A percentile compares a stretch with the other conserved stretches of the same genome.
phyloP scores from a whole-genome alignment of 768 basidiomycete genomes.

The Crucibulum laeve region DNA sequence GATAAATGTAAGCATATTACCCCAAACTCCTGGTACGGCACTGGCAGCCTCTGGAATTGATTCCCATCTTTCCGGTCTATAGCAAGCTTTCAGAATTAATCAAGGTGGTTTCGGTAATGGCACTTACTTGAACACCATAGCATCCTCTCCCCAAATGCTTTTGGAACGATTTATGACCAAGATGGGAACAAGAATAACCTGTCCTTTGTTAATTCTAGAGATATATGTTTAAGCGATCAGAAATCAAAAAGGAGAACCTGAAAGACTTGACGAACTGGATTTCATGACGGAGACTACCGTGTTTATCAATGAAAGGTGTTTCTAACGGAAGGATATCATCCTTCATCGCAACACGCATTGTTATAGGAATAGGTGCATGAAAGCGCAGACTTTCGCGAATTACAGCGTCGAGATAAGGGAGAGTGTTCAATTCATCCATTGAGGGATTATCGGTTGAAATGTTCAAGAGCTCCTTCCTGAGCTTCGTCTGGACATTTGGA shows the following conservation, averaged over 20 bases:
- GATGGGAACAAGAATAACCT: conserved; percentile 47
- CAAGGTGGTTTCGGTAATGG: not conserved
- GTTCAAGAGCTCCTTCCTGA: conserved; percentile 53
- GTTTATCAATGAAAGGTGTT: conserved; percentile 36
- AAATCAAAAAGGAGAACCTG: not conserved
- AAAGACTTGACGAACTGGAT: conserved; percentile 39
- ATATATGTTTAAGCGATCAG: not conserved
- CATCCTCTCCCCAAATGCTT: conserved; percentile 61
- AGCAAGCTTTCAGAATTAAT: not conserved
- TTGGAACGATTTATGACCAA: conserved; percentile 45
- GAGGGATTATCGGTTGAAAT: conserved; percentile 53
- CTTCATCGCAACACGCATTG: conserved; percentile 38
- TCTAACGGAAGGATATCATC: conserved; percentile 52
- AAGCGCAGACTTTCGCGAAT: conserved; percentile 57
- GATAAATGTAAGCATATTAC: conserved; percentile 56
- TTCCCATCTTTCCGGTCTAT: conserved; percentile 69
- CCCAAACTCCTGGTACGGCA: conserved; percentile 56
- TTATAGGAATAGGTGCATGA: conserved; percentile 44
- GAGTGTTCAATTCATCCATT: conserved; percentile 63
- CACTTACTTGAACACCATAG: conserved; percentile 54
- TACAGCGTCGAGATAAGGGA: conserved; percentile 69
- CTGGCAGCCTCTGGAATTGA: conserved; percentile 36
- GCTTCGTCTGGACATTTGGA: conserved; percentile 44
- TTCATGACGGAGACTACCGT: conserved; percentile 33
- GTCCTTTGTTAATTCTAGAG: conserved; percentile 38